Base-by-base conservation (phyloP, 768 basidiomycete species). In the Cystofilobasidium bisporidii region DNA sequence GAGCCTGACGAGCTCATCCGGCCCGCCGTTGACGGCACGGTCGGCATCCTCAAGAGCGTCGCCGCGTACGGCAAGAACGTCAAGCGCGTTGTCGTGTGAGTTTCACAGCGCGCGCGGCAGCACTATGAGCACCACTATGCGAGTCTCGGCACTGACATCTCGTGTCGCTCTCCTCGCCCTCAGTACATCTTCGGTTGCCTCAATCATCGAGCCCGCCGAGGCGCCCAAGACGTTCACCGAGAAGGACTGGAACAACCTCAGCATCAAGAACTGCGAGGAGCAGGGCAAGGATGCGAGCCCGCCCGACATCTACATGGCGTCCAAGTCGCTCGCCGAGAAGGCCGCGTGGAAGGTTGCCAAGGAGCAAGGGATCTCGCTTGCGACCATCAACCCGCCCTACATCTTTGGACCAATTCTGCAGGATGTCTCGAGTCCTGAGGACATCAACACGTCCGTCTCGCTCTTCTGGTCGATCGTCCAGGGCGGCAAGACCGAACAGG, bases 1-100 rank as follows among this genome's bases (percentile, higher is more conserved):
- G 65, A 75, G 28, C 71, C 72, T 0, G 33, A 72, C 24, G 77
- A 87, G 69, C 72, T 88, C 41, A 84, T 88, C 69, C 75, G 74
- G 0, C 89, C 89, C 9, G 89, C 89, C 32, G 82, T 90, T 5
- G 77, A 83, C 3, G 88, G 89, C 1, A 90, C 88, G 0, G 72
- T 82, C 1, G 80, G 83, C 10, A 79, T 90, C 17, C 77, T 91
- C 28, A 69, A 65, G 68, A 30, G 47, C 26, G 40, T 59, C 40
- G 33, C 17, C 24, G 43, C 43, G 58, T 24, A 63, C 45, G 56
- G 56, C 59, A 70, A 80, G 22, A 72, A 75, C 14, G 79, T 90
- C 71, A 84, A 86, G 74, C 83, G 88, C 5, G 78, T 91, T 48
- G 83, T 87, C 67, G 40, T 68, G 63, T 64, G 36, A 36, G 63